phyloP scores from a whole-genome alignment of 306 rosid species.

The Abrus precatorius region DNA sequence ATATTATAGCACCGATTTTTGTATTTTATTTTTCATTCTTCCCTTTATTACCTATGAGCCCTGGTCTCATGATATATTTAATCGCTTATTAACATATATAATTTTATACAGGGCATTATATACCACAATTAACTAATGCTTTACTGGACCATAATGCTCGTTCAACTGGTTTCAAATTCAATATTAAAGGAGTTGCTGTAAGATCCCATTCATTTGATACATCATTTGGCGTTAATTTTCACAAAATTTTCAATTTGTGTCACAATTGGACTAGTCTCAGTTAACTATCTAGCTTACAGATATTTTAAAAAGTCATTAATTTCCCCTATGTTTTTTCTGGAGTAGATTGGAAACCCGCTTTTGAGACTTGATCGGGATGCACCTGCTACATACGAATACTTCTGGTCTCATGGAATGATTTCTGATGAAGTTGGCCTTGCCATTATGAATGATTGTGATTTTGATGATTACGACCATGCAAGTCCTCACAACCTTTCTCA shows the following conservation, averaged over 20 bases:
- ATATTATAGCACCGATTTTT: neutral
- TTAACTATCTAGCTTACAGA: neutral
- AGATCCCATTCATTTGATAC: constrained; percentile 45
- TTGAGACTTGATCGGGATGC: constrained; percentile 73
- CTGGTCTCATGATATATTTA: neutral
- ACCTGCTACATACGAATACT: constrained; percentile 75
- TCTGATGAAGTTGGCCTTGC: constrained; percentile 87
- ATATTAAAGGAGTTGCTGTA: constrained; percentile 87
- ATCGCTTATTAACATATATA: neutral
- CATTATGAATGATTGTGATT: constrained; percentile 73
- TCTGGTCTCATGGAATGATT: constrained; percentile 97
- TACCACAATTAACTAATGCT: constrained; percentile 79
- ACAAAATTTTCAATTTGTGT: neutral
- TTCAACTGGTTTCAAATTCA: constrained; percentile 81
- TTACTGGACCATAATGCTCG: constrained; percentile 71
- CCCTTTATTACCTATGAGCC: neutral
- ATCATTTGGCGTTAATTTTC: neutral
- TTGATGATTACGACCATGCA: constrained; percentile 65
- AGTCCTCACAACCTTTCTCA: constrained; percentile 68
- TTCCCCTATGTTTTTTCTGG: constrained; percentile 12
- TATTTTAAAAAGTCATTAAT: constrained; percentile 23
- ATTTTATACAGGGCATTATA: constrained; percentile 79
- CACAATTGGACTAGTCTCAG: neutral
- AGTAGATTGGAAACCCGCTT: constrained; percentile 91
- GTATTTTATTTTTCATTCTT: neutral